Percentiles rank a stretch among this genome's conserved stretches.
These are phyloP conservation scores for Ustilago esculenta DNA, from an alignment of 1,284 basidiomycete genomes.

Conservation along the genomic window DNA sequence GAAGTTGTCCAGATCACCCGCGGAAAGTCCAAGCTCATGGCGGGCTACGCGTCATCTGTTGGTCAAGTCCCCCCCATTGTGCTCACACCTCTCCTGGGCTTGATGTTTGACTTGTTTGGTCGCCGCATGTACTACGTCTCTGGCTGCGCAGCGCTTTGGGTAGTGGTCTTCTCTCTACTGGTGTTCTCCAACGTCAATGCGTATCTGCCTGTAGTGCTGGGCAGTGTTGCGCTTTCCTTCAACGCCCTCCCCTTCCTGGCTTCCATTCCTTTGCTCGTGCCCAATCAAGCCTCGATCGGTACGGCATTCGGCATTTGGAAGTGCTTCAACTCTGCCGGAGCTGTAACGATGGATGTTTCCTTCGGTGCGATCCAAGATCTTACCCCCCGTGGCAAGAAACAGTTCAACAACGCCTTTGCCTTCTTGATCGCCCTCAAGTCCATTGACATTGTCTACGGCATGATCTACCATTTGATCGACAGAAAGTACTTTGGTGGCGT, in stretches of 20 bases:
- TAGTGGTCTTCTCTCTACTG: conserved; percentile 68
- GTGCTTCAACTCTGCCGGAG: conserved; percentile 64
- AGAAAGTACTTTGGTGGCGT: conserved; percentile 64
- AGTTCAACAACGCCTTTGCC: conserved; percentile 68
- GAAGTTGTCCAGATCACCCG: conserved; percentile 68
- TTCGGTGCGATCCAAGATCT: conserved; percentile 69
- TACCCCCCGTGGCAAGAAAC: conserved; percentile 50
- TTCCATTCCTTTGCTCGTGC: conserved; percentile 68
- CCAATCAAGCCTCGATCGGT: conserved; percentile 67
- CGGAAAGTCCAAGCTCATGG: conserved; percentile 66
- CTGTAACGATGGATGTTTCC: conserved; percentile 67
- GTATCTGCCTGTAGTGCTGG: conserved; percentile 67
- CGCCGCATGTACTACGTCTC: conserved; percentile 58
- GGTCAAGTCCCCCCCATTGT: conserved; percentile 69
- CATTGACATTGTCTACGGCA: conserved; percentile 66
- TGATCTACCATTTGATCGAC: conserved; percentile 64
- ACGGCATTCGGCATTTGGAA: conserved; percentile 70
- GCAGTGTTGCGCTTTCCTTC: conserved; percentile 66
- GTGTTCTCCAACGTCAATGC: conserved; percentile 68
- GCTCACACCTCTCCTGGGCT: conserved; percentile 67
- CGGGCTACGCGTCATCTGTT: conserved; percentile 69
- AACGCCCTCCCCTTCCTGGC: conserved; percentile 68
- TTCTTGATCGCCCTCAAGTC: conserved; percentile 69
- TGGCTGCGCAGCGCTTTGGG: conserved; percentile 65
- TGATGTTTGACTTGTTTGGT: conserved; percentile 54